Conservation (phyloP, 2,329 filamentous ascomycete species). For the Hymenoscyphus infarciens region DNA sequence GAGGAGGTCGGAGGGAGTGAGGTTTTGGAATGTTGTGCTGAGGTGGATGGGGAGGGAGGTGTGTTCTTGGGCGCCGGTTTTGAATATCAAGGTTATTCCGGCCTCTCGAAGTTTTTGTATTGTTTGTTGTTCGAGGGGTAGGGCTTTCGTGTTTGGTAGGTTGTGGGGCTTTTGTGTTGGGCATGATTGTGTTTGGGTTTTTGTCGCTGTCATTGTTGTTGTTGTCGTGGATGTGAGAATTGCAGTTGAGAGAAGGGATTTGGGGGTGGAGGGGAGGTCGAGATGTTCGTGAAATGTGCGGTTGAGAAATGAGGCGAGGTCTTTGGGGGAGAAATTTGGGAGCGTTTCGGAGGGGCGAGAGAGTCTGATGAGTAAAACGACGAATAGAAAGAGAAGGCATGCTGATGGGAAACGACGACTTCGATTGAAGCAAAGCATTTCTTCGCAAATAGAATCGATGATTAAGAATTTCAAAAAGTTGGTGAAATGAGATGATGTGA, state of each 20-base stretch:
- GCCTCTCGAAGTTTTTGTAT: conserved; percentile 16
- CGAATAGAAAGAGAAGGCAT: neutral
- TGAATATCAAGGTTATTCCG: conserved; percentile 44
- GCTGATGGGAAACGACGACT: neutral
- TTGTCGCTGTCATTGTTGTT: neutral
- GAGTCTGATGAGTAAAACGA: neutral
- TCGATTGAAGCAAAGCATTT: neutral
- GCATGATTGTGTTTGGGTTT: neutral
- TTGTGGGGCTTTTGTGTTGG: neutral
- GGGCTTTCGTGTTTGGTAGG: neutral
- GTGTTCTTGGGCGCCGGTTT: conserved; percentile 55
- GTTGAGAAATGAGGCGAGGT: neutral
- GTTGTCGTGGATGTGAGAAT: neutral
- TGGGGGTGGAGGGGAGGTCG: neutral
- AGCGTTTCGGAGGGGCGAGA: neutral
- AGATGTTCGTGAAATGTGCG: neutral
- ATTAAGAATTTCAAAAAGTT: too few species aligned
- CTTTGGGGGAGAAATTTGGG: neutral
- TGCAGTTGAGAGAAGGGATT: neutral
- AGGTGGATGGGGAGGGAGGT: conserved; percentile 52
- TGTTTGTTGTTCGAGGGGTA: conserved; percentile 15
- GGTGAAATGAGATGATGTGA: too few species aligned
- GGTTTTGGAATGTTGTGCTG: conserved; percentile 49
- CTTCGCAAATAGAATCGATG: neutral
- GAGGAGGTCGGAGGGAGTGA: conserved; percentile 34